phyloP scores from a whole-genome alignment of 2,329 filamentous ascomycete genomes.

The Penicillium sp. region DNA sequence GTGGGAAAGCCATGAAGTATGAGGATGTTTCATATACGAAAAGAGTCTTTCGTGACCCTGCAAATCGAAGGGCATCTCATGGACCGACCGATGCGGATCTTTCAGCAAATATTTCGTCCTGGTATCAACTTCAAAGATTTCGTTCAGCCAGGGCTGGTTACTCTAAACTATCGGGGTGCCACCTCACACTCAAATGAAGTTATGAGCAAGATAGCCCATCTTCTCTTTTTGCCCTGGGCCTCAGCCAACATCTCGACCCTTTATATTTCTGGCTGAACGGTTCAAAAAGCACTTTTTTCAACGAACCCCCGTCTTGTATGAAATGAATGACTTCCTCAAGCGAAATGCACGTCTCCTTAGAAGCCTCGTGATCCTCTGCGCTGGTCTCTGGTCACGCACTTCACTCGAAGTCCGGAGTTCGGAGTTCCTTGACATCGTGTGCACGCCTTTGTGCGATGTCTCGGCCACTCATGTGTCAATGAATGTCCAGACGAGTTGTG shows the following conservation, averaged over 20 bases:
- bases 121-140: not conserved
- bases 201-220: not conserved
- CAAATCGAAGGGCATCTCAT: not conserved
- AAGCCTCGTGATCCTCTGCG: not conserved
- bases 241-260: not conserved
- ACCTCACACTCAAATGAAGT: not conserved
- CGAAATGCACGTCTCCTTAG: not conserved
- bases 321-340: not conserved
- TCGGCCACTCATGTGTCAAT: constrained; percentile 26
- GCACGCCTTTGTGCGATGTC: constrained; percentile 20
- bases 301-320: too few species aligned
- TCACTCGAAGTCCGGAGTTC: not conserved
- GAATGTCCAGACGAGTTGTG: constrained; percentile 23
- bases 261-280: not conserved
- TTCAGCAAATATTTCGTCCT: not conserved
- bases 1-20: too few species aligned
- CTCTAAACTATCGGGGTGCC: not conserved
- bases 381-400: not conserved
- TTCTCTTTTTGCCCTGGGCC: not conserved
- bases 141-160: not conserved
- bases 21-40: not conserved
- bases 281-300: too few species aligned
- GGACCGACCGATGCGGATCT: not conserved
- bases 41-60: not conserved
- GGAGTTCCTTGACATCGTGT: constrained; percentile 16